These are phyloP conservation scores for Ambrosiella cleistominuta DNA, from an alignment of 2,329 filamentous ascomycete species.

Conservation along the genomic window DNA sequence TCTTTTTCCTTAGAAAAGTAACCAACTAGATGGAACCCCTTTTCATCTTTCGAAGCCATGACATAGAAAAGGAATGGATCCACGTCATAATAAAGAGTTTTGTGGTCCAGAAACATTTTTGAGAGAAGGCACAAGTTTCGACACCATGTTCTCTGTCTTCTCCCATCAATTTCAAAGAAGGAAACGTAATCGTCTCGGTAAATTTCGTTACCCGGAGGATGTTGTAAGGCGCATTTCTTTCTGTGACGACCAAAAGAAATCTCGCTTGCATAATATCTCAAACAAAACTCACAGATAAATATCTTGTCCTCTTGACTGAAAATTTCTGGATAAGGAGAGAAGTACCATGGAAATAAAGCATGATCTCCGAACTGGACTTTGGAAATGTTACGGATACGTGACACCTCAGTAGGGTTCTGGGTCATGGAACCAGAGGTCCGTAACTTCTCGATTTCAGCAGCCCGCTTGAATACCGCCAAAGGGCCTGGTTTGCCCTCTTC, in stretches of 20 bases:
- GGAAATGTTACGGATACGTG: constrained; percentile 84
- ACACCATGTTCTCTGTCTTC: constrained; percentile 88
- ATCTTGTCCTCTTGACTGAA: constrained; percentile 82
- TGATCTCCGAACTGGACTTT: constrained; percentile 85
- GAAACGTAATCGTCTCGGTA: constrained; percentile 88
- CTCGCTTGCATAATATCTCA: constrained; percentile 72
- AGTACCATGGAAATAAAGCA: constrained; percentile 96
- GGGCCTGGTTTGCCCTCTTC: constrained; percentile 15
- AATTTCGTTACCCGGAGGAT: constrained; percentile 94
- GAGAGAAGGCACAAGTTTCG: constrained; percentile 86
- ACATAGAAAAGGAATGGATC: constrained; percentile 98
- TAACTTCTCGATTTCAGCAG: constrained; percentile 92
- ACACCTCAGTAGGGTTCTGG: constrained; percentile 92
- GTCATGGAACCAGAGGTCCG: constrained; percentile 95
- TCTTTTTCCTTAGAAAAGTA: constrained; percentile 99
- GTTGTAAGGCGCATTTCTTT: constrained; percentile 72
- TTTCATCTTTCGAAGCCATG: constrained; percentile 78
- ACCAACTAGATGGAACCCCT: constrained; percentile 91
- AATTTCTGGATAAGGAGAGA: constrained; percentile 83
- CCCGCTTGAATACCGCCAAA: constrained; percentile 46
- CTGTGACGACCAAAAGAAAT: constrained; percentile 76
- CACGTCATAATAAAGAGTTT: constrained; percentile 98
- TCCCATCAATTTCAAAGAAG: constrained; percentile 93
- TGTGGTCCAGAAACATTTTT: constrained; percentile 94
- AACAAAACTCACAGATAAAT: constrained; percentile 93